Percentiles rank a stretch among this genome's conserved stretches.
Conservation (phyloP, 805 yeast species). For the Barnettozyma botsteinii region DNA sequence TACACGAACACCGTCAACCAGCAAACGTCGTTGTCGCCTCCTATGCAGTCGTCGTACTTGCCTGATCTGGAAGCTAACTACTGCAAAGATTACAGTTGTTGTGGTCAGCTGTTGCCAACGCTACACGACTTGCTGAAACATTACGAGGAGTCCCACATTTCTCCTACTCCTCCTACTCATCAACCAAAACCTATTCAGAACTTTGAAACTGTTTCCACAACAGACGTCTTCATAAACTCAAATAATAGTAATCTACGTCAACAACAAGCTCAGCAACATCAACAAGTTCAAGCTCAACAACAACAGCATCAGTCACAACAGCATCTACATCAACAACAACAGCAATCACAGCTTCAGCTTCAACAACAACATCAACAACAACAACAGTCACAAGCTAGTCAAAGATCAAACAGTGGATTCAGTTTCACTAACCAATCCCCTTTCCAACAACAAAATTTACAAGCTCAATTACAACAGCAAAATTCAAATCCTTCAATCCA, state of each 20-base stretch:
- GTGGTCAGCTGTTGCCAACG: constrained; percentile 89
- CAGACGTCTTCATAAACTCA: constrained; percentile 73
- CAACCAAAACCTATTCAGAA: constrained; percentile 48
- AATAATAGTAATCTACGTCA: constrained; percentile 9
- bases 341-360: constrained; percentile 26
- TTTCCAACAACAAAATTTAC: constrained; percentile 13
- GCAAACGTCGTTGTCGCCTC: constrained; percentile 42
- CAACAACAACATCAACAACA: constrained; percentile 11
- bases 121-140: constrained; percentile 90
- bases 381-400: constrained; percentile 13
- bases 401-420: constrained; percentile 14
- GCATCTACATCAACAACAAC: constrained; percentile 12
- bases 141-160: constrained; percentile 93
- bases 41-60: constrained; percentile 68
- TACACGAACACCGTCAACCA: constrained; percentile 12
- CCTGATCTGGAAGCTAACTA: constrained; percentile 94
- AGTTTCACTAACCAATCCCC: constrained; percentile 5
- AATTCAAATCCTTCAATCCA: constrained; percentile 15
- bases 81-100: constrained; percentile 94
- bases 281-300: constrained; percentile 9
- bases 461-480: constrained; percentile 15
- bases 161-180: constrained; percentile 47
- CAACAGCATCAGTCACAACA: constrained; percentile 16
- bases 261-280: constrained; percentile 43
- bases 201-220: constrained; percentile 87